Base-by-base conservation (phyloP, 2,329 filamentous ascomycete species). In the Dryadomyces sulphureus region DNA sequence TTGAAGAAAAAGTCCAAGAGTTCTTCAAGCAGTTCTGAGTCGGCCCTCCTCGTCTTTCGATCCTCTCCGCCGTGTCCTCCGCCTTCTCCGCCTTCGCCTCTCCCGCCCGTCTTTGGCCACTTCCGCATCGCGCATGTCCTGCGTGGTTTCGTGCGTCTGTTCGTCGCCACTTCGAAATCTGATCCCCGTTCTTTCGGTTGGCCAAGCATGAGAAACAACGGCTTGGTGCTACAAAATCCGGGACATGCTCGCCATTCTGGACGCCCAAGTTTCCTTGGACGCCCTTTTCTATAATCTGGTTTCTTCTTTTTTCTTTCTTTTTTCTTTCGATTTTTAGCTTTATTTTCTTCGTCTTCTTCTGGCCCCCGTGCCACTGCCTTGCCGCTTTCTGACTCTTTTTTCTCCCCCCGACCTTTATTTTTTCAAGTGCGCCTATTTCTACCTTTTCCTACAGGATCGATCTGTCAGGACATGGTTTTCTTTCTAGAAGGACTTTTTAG, bases 1-100 rank as follows among this genome's bases (percentile, higher is more conserved):
- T 83, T 43, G 79, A 89, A 63, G 70, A 66, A 52, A 70, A 77
- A 49, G 73, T 98, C 58, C 74, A 69, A 59, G 66, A 72, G 53
- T 94, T 86, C 62, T 94, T 83, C 43, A 42, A 58, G 32, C 50
- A 34, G 20, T 46, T 20, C 20, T 46, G n/a, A 42, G 38, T 39
- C 20, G 27, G 17, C 34, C n/a, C n/a, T n/a, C n/a, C n/a, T n/a
- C n/a, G 41, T 25, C 12, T 19, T 12, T 36, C 34, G 34, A 7
- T 35, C 16, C 34, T 36, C 34, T 36, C n/a, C 16, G 4, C 5
- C 4, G 14, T 36, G 16, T n/a, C 34, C 34, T n/a, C 7, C 17
- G 16, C n/a, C 34, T 36, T 36, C 17, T 36, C 34, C 8, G n/a
- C 17, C 17, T 17, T 7, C 34, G 34, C 7, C 34, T 9, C 34